A percentile compares a stretch with the other conserved stretches of the same genome.
Evolutionary conservation across 1,284 basidiomycete genomes (phyloP).

Genomic region (Ceratobasidium sp.): DNA sequence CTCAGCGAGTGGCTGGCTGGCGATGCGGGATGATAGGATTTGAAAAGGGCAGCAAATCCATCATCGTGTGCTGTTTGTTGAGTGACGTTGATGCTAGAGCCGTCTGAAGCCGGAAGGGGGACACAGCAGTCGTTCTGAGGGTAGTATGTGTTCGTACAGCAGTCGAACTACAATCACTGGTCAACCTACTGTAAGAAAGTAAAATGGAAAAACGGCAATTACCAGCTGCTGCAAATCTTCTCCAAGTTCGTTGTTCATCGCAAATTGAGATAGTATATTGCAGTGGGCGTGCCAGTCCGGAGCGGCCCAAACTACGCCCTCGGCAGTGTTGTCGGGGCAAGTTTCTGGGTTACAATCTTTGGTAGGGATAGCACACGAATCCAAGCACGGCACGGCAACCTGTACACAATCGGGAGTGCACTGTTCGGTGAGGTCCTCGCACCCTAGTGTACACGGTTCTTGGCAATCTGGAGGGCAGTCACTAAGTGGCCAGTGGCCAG

Average conservation of each 20-base stretch:
- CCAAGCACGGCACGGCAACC: conserved; percentile 32
- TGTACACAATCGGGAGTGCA: conserved; percentile 33
- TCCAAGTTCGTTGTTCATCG: conserved; percentile 10
- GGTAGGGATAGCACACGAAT: conserved; percentile 4
- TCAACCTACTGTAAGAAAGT: background rate
- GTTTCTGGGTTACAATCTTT: conserved; percentile 27
- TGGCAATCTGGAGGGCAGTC: conserved; percentile 10
- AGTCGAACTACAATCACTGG: conserved; percentile 4
- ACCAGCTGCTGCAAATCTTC: conserved; percentile 29
- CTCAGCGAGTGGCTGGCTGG: background rate
- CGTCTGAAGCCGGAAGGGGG: conserved; percentile 20
- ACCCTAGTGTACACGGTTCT: conserved; percentile 22
- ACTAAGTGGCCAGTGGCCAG: conserved; percentile 10
- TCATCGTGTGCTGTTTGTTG: conserved; percentile 10
- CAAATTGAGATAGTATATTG: background rate
- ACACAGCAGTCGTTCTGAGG: conserved; percentile 34
- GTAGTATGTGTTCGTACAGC: conserved; percentile 36
- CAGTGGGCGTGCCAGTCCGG: conserved; percentile 19
- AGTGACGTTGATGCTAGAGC: conserved; percentile 12
- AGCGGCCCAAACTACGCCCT: background rate
- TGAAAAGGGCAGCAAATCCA: conserved; percentile 18
- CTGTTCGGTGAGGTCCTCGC: conserved; percentile 34
- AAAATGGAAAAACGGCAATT: background rate
- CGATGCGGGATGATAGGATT: conserved; percentile 11
- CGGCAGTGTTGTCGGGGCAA: conserved; percentile 16